Percentiles rank a stretch among this genome's conserved stretches.
These are phyloP conservation scores for Penicillium sp. DNA, from an alignment of 2,329 filamentous ascomycete species.

Conservation along the genomic window DNA sequence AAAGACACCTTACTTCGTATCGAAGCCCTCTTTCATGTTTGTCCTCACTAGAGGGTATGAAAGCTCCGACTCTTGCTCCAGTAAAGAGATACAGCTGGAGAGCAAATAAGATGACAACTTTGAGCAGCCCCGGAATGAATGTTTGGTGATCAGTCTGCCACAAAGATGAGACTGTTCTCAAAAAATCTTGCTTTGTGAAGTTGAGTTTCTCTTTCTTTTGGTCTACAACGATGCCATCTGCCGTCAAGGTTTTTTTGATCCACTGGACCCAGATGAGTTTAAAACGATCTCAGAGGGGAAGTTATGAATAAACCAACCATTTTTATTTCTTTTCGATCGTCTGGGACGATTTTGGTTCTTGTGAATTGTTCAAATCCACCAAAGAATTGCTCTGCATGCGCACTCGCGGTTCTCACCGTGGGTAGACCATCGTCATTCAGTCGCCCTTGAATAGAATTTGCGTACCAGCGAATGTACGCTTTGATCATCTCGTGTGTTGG, in stretches of 20 bases:
- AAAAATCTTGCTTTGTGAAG: slow-evolving; percentile 2
- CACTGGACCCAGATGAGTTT: not conserved
- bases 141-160: not conserved
- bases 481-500: not conserved
- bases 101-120: slow-evolving; percentile 1
- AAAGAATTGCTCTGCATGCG: not conserved
- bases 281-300: not conserved
- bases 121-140: slow-evolving; percentile 2
- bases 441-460: not conserved
- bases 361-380: slow-evolving; percentile 1
- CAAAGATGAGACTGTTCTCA: not conserved
- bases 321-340: not conserved
- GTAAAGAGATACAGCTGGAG: slow-evolving; percentile 6
- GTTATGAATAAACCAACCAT: not conserved
- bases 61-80: slow-evolving; percentile 5
- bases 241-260: not conserved
- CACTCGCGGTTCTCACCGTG: not conserved
- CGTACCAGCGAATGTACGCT: not conserved
- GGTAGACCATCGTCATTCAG: not conserved
- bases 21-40: slow-evolving; percentile 1
- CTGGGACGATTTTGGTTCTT: not conserved
- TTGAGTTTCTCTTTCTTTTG: slow-evolving; percentile 1
- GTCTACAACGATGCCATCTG: not conserved
- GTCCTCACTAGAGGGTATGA: slow-evolving; percentile 3
- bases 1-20: slow-evolving; percentile 1